These are phyloP conservation scores for Clavariopsis aquatica DNA, from an alignment of 495 filamentous ascomycete genomes.

Conservation along the genomic window DNA sequence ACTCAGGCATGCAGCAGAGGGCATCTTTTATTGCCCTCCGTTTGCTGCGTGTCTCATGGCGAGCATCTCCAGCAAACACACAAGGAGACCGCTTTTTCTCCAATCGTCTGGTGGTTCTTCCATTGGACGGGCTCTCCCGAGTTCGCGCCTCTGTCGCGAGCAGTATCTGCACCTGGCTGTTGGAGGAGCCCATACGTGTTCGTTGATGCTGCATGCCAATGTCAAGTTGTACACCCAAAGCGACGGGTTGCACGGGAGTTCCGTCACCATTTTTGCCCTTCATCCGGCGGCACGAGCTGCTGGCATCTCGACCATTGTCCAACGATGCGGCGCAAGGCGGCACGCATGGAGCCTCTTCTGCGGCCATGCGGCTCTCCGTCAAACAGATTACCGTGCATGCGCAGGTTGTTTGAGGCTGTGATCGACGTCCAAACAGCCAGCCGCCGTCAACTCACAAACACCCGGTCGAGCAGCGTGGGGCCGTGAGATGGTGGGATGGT, in stretches of 20 bases:
- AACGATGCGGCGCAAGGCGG: neutral
- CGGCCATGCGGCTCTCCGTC: neutral
- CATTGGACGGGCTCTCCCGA: conserved; percentile 3
- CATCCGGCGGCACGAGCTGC: neutral
- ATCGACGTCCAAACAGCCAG: conserved; percentile 3
- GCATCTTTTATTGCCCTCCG: neutral
- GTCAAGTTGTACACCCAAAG: neutral
- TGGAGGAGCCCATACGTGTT: conserved; percentile 1
- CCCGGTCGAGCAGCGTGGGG: conserved; percentile 10
- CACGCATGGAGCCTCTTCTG: neutral
- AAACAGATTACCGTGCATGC: conserved; percentile 3
- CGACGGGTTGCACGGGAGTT: neutral
- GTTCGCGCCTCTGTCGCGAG: neutral
- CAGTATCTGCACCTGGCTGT: neutral
- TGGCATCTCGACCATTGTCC: neutral
- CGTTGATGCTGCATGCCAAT: neutral
- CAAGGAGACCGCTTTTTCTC: conserved; percentile 1
- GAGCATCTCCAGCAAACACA: neutral
- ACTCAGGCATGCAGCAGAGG: neutral
- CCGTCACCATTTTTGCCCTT: neutral
- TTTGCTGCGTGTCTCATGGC: conserved; percentile 1
- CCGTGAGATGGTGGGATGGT: neutral
- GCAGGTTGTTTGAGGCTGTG: conserved; percentile 4
- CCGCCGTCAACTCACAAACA: neutral
- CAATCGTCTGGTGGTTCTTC: neutral